Evolutionary conservation across 306 rosid genomes (phyloP).

Genomic region (Begonia masoniana): DNA sequence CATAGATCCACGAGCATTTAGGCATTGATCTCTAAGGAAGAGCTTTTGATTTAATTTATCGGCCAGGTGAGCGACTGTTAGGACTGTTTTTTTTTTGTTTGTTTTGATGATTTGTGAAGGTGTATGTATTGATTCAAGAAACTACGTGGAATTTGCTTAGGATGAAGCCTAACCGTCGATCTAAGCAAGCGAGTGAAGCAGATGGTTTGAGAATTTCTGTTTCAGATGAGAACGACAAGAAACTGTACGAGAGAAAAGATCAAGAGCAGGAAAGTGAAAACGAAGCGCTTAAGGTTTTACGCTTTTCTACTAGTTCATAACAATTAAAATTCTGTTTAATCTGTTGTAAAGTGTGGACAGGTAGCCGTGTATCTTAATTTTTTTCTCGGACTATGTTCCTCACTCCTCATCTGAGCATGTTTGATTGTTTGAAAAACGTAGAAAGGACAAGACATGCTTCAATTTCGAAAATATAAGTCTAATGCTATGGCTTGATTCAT

Average conservation of each 20-base stretch:
- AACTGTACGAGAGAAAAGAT: constrained; percentile 27
- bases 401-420: not conserved
- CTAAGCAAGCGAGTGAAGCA: constrained; percentile 39
- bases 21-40: not conserved
- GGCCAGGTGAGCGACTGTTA: not conserved
- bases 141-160: not conserved
- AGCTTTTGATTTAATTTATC: constrained; percentile 2
- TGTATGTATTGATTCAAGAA: not conserved
- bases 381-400: too few species aligned
- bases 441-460: too few species aligned
- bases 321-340: constrained; percentile 7
- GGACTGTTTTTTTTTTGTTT: not conserved
- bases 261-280: constrained; percentile 46
- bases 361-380: not conserved
- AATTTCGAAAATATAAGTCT: too few species aligned
- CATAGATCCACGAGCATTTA: not conserved
- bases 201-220: constrained; percentile 17
- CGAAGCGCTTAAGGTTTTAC: constrained; percentile 45
- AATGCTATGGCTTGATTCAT: too few species aligned
- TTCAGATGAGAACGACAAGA: constrained; percentile 16
- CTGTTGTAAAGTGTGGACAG: constrained; percentile 5
- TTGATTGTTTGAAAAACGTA: constrained; percentile 1
- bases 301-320: too few species aligned
- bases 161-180: constrained; percentile 58
- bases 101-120: not conserved